A percentile compares a stretch with the other conserved stretches of the same genome.
phyloP scores from a whole-genome alignment of 2,329 filamentous ascomycete species.

The Trichoderma gracile region DNA sequence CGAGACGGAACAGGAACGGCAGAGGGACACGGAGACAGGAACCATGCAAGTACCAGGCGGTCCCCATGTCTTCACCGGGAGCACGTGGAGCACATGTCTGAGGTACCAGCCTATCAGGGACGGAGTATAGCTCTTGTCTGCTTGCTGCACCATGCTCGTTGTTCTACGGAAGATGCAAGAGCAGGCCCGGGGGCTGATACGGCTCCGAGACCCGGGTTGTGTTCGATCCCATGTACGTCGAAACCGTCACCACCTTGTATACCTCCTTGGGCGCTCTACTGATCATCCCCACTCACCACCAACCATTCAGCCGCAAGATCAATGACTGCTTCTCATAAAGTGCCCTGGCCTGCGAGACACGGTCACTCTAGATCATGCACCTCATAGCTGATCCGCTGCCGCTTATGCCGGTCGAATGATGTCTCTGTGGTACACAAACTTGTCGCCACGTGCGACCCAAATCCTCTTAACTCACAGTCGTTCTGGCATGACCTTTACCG shows the following conservation, averaged over 20 bases:
- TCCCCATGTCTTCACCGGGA: not conserved
- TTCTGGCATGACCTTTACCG: slow-evolving; percentile 21
- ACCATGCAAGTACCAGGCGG: not conserved
- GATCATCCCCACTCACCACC: not conserved
- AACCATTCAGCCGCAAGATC: not conserved
- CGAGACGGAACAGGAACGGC: not conserved
- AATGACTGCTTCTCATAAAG: not conserved
- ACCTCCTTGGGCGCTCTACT: not conserved
- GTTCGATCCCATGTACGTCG: not conserved
- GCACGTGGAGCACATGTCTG: too few relatives aligned
- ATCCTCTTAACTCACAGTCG: not conserved
- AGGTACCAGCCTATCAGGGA: not conserved
- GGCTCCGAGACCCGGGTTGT: too few relatives aligned
- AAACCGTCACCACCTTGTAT: not conserved
- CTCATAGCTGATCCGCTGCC: slow-evolving; percentile 9
- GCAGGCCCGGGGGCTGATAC: too few relatives aligned
- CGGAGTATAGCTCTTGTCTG: not conserved
- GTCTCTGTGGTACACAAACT: slow-evolving; percentile 25
- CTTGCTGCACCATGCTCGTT: too few relatives aligned
- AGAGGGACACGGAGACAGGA: not conserved
- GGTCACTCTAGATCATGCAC: slow-evolving; percentile 9
- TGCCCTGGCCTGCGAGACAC: not conserved
- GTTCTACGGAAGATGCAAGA: too few relatives aligned
- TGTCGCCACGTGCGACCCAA: slow-evolving; percentile 21
- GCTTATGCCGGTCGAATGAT: slow-evolving; percentile 16